Evolutionary conservation across 2,329 filamentous ascomycete species (phyloP), one percentile per base, ranked within the genome.

Genomic region (Lasiodiplodia hormozganensis): DNA sequence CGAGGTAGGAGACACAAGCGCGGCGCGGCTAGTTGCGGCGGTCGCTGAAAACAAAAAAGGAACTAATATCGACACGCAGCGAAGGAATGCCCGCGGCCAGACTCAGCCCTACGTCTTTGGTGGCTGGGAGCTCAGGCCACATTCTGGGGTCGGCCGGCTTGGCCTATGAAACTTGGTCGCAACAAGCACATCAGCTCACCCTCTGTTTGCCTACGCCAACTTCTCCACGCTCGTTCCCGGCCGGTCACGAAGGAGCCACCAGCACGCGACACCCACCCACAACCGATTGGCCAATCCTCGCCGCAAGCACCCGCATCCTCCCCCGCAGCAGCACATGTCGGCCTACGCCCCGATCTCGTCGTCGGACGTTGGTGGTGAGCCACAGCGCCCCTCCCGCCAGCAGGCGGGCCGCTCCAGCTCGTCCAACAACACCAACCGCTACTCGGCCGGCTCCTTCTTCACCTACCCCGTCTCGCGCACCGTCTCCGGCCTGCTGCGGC

Each of bases 381-480:
- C 57, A 28, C 60, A 62, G 58, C 65, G 49, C 21, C 54, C 65
- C 65, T 31, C 65, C 38, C 51, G 40, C 11, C 53, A 67, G 38
- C 40, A 43, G 18, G 40, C 40, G 18, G 25, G 10, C 64, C 51
- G 51, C 52, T 47, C 51, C 31, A 25, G 36, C 51, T 54, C 31
- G 16, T 60, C 53, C 43, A 21, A 57, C 34, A 54, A 65, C 70
- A 36, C 54, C 58, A 47, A 62, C 72, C 69, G 53, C 69, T 67
- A 57, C 72, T 62, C 70, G 28, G 52, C 78, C 68, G 76, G 79
- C 25, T 81, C 78, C 53, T 85, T 84, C 74, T 83, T 85, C 73
- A 81, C 82, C 58, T 84, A 83, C 70, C 83, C 84, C 18, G 79
- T 85, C 54, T 77, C 81, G 43, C 84, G 85, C 74, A 83, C 83